phyloP scores from a whole-genome alignment of 1,139 yeast species.

The Yamadazyma membranifaciens region DNA sequence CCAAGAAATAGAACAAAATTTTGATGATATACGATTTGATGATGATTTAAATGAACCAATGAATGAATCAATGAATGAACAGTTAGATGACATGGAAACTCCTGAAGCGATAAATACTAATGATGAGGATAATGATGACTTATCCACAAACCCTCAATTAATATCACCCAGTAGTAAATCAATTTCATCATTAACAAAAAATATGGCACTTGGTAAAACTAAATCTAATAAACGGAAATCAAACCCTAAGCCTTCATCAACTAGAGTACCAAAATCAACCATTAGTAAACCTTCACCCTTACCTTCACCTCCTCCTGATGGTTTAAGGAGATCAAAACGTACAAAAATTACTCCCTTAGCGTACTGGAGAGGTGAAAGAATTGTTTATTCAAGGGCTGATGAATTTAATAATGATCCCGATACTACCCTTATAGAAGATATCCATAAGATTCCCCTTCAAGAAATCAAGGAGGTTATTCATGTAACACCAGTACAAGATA shows the following conservation, averaged over 20 bases:
- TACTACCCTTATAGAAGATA: constrained; percentile 33
- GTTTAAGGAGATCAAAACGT: constrained; percentile 55
- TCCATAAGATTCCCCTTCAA: constrained; percentile 48
- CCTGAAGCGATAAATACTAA: neutral
- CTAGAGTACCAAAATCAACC: neutral
- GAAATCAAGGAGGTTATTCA: constrained; percentile 60
- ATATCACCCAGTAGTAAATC: constrained; percentile 3
- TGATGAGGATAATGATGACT: neutral
- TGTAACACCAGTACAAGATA: constrained; percentile 29
- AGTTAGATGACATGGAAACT: neutral
- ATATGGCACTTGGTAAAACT: constrained; percentile 39
- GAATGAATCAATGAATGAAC: constrained; percentile 11
- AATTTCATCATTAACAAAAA: constrained; percentile 33
- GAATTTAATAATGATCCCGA: constrained; percentile 39
- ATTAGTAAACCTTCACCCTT: constrained; percentile 30
- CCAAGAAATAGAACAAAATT: constrained; percentile 6
- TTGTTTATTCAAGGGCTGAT: constrained; percentile 56
- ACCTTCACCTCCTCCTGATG: constrained; percentile 49
- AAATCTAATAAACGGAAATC: constrained; percentile 5
- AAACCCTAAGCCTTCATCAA: neutral
- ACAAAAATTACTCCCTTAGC: constrained; percentile 72
- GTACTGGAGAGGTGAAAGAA: constrained; percentile 81
- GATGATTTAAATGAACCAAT: constrained; percentile 10
- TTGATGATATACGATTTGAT: constrained; percentile 10
- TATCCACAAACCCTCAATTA: neutral